Evolutionary conservation across 495 filamentous ascomycete species (phyloP), one percentile per base, ranked within the genome.

Genomic region (Cairneyella variabilis): DNA sequence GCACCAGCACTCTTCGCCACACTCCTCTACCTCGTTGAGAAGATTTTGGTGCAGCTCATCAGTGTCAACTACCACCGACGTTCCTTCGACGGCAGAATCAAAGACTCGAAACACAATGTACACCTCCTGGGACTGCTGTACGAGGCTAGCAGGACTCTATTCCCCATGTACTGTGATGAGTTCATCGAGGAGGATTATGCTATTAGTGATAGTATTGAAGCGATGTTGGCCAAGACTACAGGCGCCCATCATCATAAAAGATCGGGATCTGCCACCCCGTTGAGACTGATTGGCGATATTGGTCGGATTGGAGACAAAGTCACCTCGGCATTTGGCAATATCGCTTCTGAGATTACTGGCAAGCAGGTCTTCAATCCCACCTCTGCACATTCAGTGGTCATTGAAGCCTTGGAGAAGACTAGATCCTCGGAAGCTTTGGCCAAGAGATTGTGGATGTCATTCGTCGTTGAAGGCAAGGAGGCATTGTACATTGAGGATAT

Each of bases 361-460:
- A 96, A 95, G 72, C 79, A 96, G 57, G 83, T 96, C 22, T 95
- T 98, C 70, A 92, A 97, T 69, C 85, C 91, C 7, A 88, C 84
- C 48, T 84, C 88, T 0, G 85, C 91, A 2, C 91, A 96, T 65
- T 91, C 90, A 1, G 27, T 62, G 42, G 89, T 97, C 3, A 74
- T 95, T 9, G 81, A 95, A 59, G 93, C 92, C 2, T 75, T 98
- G 48, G 91, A 95, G 64, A 90, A 87, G 60, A 83, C 82, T 36
- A 74, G 76, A 34, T 87, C 86, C 20, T 86, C 90, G 3, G 92
- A 96, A 69, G 93, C 92, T 22, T 71, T 98, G 54, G 93, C 91
- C 5, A 85, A 82, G 57, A 84, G 93, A 65, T 83, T 98, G 53
- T 98, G 93, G 93, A 96, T 96, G 90, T 96, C 90, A 2, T 97